phyloP scores from a whole-genome alignment of 2,329 filamentous ascomycete genomes.

The Phoma sp. region DNA sequence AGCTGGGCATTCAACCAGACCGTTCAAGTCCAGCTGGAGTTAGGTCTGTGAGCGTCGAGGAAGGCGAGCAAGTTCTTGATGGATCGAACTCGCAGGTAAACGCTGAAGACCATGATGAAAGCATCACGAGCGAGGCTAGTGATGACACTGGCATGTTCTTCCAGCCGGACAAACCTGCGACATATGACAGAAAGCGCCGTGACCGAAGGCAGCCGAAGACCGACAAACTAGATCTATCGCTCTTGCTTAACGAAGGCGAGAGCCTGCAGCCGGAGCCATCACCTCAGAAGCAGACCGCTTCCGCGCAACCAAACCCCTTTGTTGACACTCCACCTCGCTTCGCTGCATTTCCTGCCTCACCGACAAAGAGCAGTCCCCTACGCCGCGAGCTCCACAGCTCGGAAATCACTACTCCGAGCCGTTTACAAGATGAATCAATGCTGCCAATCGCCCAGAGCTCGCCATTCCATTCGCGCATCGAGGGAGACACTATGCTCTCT shows the following conservation, averaged over 20 bases:
- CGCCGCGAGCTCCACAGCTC: conserved; percentile 37
- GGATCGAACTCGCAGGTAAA: conserved; percentile 7
- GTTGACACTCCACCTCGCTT: conserved; percentile 41
- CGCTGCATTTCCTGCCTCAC: conserved; percentile 31
- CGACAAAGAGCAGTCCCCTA: conserved; percentile 45
- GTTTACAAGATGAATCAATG: conserved; percentile 34
- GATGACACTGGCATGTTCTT: conserved; percentile 49
- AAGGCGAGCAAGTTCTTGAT: conserved; percentile 26
- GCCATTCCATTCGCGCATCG: conserved; percentile 40
- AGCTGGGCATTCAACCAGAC: conserved; percentile 10
- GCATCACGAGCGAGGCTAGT: conserved; percentile 34
- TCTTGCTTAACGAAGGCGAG: conserved; percentile 39
- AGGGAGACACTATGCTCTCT: conserved; percentile 32
- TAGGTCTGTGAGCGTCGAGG: conserved; percentile 2
- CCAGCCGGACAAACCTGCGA: conserved; percentile 37
- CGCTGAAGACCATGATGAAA: conserved; percentile 20
- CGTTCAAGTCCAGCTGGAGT: conserved; percentile 6
- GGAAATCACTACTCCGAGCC: conserved; percentile 32
- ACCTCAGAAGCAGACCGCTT: conserved; percentile 22
- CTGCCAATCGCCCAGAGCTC: conserved; percentile 41
- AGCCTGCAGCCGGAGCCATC: conserved; percentile 41
- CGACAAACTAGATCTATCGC: conserved; percentile 40
- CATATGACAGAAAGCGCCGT: conserved; percentile 33
- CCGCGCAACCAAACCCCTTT: conserved; percentile 37
- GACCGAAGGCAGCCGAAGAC: conserved; percentile 30